These are phyloP conservation scores for Dittrichia graveolens DNA, from an alignment of 129 eudicot genomes.

Conservation along the genomic window DNA sequence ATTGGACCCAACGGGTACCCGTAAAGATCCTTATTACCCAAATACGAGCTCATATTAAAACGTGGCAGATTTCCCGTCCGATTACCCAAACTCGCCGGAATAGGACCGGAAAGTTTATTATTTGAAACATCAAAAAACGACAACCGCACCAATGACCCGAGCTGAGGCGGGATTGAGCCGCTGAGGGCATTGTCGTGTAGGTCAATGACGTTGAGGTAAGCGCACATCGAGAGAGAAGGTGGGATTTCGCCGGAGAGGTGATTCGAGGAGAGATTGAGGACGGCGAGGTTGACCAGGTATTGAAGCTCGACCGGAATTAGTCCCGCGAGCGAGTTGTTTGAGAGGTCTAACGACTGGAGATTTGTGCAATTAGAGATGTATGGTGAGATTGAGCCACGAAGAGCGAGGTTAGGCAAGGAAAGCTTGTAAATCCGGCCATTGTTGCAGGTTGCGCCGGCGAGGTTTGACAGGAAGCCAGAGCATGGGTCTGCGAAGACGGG, in stretches of 20 bases:
- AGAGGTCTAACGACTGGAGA: slow-evolving; percentile 84
- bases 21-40: slow-evolving; percentile 71
- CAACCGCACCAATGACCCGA: slow-evolving; percentile 62
- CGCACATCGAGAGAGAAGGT: slow-evolving; percentile 60
- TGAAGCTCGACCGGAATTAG: slow-evolving; percentile 66
- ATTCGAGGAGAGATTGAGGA: slow-evolving; percentile 76
- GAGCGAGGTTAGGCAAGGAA: slow-evolving; percentile 58
- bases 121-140: slow-evolving; percentile 75
- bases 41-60: slow-evolving; percentile 72
- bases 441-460: slow-evolving; percentile 90
- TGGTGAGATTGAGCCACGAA: slow-evolving; percentile 74
- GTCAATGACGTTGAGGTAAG: slow-evolving; percentile 81
- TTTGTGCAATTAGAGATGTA: slow-evolving; percentile 75
- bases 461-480: slow-evolving; percentile 58
- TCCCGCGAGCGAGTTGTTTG: slow-evolving; percentile 73
- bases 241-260: slow-evolving; percentile 67
- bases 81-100: slow-evolving; percentile 71
- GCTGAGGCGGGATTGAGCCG: slow-evolving; percentile 71
- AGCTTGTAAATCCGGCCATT: slow-evolving; percentile 92
- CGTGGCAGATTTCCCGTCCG: slow-evolving; percentile 66
- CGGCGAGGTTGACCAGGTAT: slow-evolving; percentile 66
- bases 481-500: slow-evolving; percentile 72
- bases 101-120: slow-evolving; percentile 61
- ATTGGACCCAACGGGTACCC: slow-evolving; percentile 77
- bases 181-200: slow-evolving; percentile 61